These are phyloP conservation scores for Vigna trinervia DNA, from an alignment of 306 rosid species.

Conservation along the genomic window DNA sequence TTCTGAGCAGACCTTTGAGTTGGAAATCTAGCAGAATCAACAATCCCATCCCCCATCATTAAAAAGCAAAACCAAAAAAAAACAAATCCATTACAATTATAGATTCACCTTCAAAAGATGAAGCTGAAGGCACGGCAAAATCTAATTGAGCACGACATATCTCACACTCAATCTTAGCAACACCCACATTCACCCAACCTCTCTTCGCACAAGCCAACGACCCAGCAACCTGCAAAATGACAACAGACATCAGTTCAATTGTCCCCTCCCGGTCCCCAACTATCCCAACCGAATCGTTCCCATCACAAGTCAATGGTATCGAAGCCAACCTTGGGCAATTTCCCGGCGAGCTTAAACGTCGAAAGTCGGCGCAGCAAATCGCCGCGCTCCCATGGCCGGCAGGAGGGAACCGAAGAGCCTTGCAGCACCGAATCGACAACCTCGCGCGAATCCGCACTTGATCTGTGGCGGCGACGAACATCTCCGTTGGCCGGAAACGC, in stretches of 20 bases:
- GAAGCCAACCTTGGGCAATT: slow-evolving; percentile 82
- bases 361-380: slow-evolving; percentile 95
- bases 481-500: slow-evolving; percentile 67
- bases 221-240: slow-evolving; percentile 55
- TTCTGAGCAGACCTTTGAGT: background rate
- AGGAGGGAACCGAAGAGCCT: slow-evolving; percentile 62
- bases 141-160: slow-evolving; percentile 66
- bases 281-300: slow-evolving; percentile 13
- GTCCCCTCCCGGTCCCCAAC: background rate
- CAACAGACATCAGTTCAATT: background rate
- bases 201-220: slow-evolving; percentile 87
- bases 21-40: slow-evolving; percentile 15
- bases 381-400: slow-evolving; percentile 96
- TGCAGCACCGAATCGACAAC: slow-evolving; percentile 66
- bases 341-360: slow-evolving; percentile 81
- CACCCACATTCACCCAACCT: slow-evolving; percentile 89
- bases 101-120: slow-evolving; percentile 53
- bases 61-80: background rate
- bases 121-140: slow-evolving; percentile 53
- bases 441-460: slow-evolving; percentile 74
- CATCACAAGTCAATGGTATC: slow-evolving; percentile 11
- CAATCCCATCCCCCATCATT: slow-evolving; percentile 44
- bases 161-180: slow-evolving; percentile 82
- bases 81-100: slow-evolving; percentile 3
- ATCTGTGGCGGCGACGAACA: slow-evolving; percentile 58